Evolutionary conservation across 2,329 filamentous ascomycete species (phyloP).

Genomic region (Colletotrichum cuscutae): DNA sequence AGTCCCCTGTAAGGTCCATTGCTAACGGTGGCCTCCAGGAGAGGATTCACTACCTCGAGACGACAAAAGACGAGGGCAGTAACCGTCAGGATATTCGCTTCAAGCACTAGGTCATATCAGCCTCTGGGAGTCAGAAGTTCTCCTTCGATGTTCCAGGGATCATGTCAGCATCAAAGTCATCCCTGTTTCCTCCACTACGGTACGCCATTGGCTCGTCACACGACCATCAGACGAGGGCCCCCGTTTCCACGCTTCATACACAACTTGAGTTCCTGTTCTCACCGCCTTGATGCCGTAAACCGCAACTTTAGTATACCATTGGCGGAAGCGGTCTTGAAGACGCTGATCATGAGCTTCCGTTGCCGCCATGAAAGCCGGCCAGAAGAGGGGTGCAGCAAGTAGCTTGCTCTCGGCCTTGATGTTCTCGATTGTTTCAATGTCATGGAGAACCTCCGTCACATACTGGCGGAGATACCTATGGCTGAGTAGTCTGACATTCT

Average conservation of each 20-base stretch:
- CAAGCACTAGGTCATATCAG: conserved; percentile 1
- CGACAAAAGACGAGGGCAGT: conserved; percentile 34
- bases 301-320: conserved; percentile 36
- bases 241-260: conserved; percentile 37
- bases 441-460: conserved; percentile 34
- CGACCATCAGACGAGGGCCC: conserved; percentile 17
- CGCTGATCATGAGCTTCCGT: conserved; percentile 37
- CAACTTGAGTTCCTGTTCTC: conserved; percentile 37
- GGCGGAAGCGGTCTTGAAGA: conserved; percentile 36
- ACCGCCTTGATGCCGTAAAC: conserved; percentile 39
- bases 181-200: background rate
- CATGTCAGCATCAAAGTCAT: conserved; percentile 12
- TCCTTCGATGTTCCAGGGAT: background rate
- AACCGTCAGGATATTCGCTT: conserved; percentile 33
- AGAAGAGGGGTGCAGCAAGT: conserved; percentile 38
- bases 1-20: background rate
- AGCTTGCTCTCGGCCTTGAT: conserved; percentile 37
- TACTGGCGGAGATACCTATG: conserved; percentile 37
- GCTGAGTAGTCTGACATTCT: conserved; percentile 34
- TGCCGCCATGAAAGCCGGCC: conserved; percentile 39
- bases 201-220: conserved; percentile 28
- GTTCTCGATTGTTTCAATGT: conserved; percentile 38
- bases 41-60: conserved; percentile 26
- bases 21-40: background rate
- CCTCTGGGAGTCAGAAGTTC: background rate